Evolutionary conservation across 2,329 filamentous ascomycete species (phyloP).

Genomic region (Pseudocercospora macadamiae): DNA sequence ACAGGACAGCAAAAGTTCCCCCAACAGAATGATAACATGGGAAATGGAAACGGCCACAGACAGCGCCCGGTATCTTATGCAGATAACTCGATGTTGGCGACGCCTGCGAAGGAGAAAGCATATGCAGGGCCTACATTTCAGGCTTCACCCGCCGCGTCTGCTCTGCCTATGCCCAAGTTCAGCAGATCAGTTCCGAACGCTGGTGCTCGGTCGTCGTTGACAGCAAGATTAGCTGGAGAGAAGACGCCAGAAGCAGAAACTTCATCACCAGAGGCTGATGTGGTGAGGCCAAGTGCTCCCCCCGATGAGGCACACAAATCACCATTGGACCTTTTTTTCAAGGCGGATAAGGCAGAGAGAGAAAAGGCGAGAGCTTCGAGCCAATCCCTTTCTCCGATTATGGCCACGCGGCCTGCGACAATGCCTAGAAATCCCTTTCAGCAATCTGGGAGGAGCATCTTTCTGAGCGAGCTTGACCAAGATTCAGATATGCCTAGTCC

Average conservation of each 20-base stretch:
- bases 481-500: constrained; percentile 38
- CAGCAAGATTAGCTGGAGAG: constrained; percentile 49
- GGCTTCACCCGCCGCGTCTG: constrained; percentile 87
- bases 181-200: constrained; percentile 74
- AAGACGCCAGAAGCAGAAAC: constrained; percentile 50
- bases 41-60: constrained; percentile 29
- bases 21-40: constrained; percentile 27
- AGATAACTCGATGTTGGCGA: constrained; percentile 42
- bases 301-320: constrained; percentile 60
- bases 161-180: constrained; percentile 88
- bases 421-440: constrained; percentile 31
- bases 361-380: constrained; percentile 62
- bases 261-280: constrained; percentile 54
- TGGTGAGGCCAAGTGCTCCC: constrained; percentile 48
- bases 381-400: constrained; percentile 57
- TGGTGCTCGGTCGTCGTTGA: constrained; percentile 49
- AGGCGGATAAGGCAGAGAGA: constrained; percentile 79
- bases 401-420: constrained; percentile 37
- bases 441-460: constrained; percentile 57
- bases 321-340: constrained; percentile 88
- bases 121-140: constrained; percentile 96
- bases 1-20: constrained; percentile 9
- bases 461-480: constrained; percentile 70
- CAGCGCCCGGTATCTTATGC: constrained; percentile 46
- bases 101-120: constrained; percentile 55